phyloP scores from a whole-genome alignment of 148 eudicot species.

The Rhododendron mucronatum region DNA sequence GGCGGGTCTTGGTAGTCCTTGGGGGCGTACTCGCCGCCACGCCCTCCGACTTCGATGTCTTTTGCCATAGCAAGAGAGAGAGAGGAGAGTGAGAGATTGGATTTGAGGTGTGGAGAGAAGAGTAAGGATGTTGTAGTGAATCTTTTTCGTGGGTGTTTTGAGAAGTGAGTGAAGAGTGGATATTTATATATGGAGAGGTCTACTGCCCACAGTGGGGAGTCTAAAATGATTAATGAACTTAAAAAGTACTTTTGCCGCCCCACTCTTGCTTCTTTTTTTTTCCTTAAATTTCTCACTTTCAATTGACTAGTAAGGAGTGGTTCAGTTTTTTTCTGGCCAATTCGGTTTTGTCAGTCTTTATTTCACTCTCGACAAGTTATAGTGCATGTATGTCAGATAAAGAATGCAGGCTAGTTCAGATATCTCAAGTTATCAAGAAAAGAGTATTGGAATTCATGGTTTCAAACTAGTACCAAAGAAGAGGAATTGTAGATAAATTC shows the following conservation, averaged over 20 bases:
- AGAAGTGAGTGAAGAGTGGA: background rate
- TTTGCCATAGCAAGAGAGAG: background rate
- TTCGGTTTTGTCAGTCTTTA: background rate
- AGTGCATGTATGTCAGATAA: background rate
- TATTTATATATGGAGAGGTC: background rate
- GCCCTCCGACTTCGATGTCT: background rate
- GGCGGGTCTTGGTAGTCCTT: background rate
- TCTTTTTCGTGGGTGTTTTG: background rate
- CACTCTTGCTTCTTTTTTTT: background rate
- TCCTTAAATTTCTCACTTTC: background rate
- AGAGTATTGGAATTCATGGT: background rate
- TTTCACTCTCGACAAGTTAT: background rate
- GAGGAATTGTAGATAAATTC: background rate
- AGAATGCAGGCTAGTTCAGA: background rate
- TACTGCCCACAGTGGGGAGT: background rate
- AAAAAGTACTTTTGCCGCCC: background rate
- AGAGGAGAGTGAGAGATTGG: background rate
- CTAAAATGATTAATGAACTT: background rate
- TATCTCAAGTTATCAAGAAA: background rate
- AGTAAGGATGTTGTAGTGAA: background rate
- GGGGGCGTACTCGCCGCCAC: background rate
- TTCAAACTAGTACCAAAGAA: background rate
- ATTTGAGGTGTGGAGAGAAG: background rate
- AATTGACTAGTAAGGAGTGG: background rate
- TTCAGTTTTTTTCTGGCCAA: background rate